phyloP scores from a whole-genome alignment of 2,329 filamentous ascomycete genomes.

The Fusarium sacchari region DNA sequence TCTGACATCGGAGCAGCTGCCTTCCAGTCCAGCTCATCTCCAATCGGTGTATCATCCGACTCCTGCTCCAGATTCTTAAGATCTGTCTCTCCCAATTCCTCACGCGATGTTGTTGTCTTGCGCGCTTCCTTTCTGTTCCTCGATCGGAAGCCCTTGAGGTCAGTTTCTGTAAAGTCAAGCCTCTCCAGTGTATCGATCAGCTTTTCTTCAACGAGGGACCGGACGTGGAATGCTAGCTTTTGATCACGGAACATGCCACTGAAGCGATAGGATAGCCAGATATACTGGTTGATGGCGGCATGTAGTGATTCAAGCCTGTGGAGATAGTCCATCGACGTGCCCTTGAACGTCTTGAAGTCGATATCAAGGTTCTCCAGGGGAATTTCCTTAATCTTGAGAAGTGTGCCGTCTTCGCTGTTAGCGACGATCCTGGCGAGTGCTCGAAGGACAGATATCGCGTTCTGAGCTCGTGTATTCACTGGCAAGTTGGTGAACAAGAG shows the following conservation, averaged over 20 bases:
- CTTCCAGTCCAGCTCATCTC: slow-evolving; percentile 22
- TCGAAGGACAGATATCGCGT: slow-evolving; percentile 62
- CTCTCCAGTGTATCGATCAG: slow-evolving; percentile 64
- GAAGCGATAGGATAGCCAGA: slow-evolving; percentile 94
- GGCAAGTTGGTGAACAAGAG: slow-evolving; percentile 81
- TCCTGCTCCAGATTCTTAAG: slow-evolving; percentile 29
- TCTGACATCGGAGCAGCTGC: not conserved
- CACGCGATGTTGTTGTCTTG: slow-evolving; percentile 18
- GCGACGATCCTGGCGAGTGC: slow-evolving; percentile 77
- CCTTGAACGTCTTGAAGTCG: slow-evolving; percentile 54
- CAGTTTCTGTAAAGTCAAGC: slow-evolving; percentile 60
- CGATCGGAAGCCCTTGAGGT: slow-evolving; percentile 43
- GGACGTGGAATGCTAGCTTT: slow-evolving; percentile 80
- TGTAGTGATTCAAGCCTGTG: slow-evolving; percentile 79
- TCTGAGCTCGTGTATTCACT: slow-evolving; percentile 62
- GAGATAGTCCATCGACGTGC: slow-evolving; percentile 66
- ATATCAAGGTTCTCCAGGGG: slow-evolving; percentile 80
- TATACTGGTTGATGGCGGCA: slow-evolving; percentile 82
- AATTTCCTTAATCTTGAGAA: slow-evolving; percentile 77
- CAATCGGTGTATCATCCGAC: slow-evolving; percentile 26
- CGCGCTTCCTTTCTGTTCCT: slow-evolving; percentile 36
- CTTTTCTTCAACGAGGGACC: slow-evolving; percentile 77
- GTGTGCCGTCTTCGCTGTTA: slow-evolving; percentile 69
- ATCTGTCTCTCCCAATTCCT: slow-evolving; percentile 24
- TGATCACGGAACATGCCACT: slow-evolving; percentile 81